A percentile compares a stretch with the other conserved stretches of the same genome.
Conservation (phyloP, 352 stramenopile genomes). For the Globisporangium takayamanum region DNA sequence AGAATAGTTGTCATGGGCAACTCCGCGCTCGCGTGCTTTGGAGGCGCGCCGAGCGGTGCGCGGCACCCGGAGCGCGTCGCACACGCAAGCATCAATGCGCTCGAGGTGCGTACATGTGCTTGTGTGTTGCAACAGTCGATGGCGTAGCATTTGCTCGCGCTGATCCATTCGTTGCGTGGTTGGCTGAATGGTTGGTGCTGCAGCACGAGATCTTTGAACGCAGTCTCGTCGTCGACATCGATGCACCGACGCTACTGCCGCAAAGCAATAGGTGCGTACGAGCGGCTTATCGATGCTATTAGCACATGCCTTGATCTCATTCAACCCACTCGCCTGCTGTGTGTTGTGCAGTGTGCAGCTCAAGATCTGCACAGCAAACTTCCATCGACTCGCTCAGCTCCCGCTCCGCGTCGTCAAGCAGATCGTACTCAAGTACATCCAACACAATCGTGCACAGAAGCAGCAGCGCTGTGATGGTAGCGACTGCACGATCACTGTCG, state of each 20-base stretch:
- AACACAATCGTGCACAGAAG: neutral
- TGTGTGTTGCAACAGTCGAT: neutral
- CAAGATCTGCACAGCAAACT: slow-evolving; percentile 4
- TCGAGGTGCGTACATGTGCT: neutral
- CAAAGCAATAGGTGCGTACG: neutral
- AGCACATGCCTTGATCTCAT: neutral
- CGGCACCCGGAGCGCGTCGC: neutral
- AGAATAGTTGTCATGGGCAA: slow-evolving; percentile 17
- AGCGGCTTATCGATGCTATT: neutral
- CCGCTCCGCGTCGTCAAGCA: slow-evolving; percentile 28
- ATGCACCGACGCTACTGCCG: slow-evolving; percentile 7
- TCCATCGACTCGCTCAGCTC: slow-evolving; percentile 20
- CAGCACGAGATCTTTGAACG: slow-evolving; percentile 3
- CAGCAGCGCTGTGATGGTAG: neutral
- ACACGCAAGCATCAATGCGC: neutral
- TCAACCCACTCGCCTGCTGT: neutral
- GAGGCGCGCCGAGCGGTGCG: neutral
- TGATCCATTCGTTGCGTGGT: neutral
- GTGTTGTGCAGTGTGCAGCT: slow-evolving; percentile 5
- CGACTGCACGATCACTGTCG: slow-evolving; percentile 4
- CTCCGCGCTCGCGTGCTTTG: slow-evolving; percentile 18
- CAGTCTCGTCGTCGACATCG: slow-evolving; percentile 8
- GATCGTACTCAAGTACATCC: slow-evolving; percentile 15
- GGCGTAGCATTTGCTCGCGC: neutral
- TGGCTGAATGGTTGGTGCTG: neutral